Evolutionary conservation across 345 rosid genomes (phyloP), one percentile per base, ranked within the genome.

Genomic region (Xanthoceras sorbifolium): DNA sequence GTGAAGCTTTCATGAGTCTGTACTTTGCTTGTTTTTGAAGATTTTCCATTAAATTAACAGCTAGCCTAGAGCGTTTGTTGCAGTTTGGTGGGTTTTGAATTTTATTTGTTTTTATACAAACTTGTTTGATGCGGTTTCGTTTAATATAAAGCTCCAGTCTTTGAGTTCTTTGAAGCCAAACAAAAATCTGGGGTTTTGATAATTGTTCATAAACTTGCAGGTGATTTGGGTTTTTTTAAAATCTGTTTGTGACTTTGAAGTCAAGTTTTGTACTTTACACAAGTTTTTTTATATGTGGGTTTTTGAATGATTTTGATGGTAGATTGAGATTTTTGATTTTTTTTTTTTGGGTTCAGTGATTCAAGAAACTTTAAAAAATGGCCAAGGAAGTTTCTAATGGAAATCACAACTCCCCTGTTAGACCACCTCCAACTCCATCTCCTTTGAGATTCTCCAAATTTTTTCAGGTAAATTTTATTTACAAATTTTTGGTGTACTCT

Each of bases 371-470:
- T 22, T 57, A n/a, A 28, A 57, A 11, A 22, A 85, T 88, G 91
- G 89, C 89, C 1, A 76, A 79, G 76, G 86, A 86, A 77, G 75
- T 54, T 28, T 40, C 87, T 1, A 90, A 90, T 62, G 92, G 90
- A 60, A 81, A 87, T 68, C 86, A 85, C 52, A 77, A 52, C 66
- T 71, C 85, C 31, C 62, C 88, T 61, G 34, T 89, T 36, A 91
- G 82, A 73, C 76, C 89, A 29, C 95, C 95, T 20, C 95, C 95
- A 36, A 74, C 82, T 8, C 95, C 95, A 44, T 91, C 95, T 64
- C 95, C 95, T 70, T 70, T 91, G 74, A 89, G 95, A 76, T 86
- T 83, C 79, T 91, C 95, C 76, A 91, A 88, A 82, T 91, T 86
- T 72, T 89, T 88, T 74, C 93, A 91, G 95, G 95, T 91, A 67